phyloP scores from a whole-genome alignment of 1,284 basidiomycete species.

The Lignosus rhinocerotis region DNA sequence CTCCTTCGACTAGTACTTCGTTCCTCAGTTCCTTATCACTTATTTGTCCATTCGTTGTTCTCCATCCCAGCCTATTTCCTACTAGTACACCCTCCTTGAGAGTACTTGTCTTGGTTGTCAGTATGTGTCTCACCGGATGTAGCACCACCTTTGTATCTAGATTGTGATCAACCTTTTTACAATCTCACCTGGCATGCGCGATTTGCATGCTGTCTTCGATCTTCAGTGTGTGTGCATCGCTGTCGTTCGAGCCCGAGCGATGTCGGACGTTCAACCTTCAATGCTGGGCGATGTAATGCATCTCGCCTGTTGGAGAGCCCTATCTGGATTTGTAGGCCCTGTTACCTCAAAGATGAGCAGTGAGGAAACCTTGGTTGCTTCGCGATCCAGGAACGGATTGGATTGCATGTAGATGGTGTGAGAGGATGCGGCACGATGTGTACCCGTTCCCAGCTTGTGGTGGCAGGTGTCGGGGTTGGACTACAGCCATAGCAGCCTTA shows the following conservation, averaged over 20 bases:
- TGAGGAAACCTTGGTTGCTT: neutral
- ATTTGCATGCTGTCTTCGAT: neutral
- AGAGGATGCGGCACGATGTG: neutral
- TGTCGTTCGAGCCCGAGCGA: neutral
- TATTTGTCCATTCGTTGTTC: neutral
- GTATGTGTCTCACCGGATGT: constrained; percentile 10
- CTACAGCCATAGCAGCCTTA: neutral
- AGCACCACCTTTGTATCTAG: constrained; percentile 15
- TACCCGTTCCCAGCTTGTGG: neutral
- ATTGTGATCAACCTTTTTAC: neutral
- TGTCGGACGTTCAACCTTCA: neutral
- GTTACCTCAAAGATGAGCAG: neutral
- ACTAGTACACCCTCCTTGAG: constrained; percentile 5
- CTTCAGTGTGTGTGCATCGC: neutral
- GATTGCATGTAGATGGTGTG: neutral
- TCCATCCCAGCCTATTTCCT: neutral
- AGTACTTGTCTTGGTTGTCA: constrained; percentile 10
- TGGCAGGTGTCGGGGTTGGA: neutral
- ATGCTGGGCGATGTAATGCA: neutral
- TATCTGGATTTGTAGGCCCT: neutral
- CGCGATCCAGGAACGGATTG: neutral
- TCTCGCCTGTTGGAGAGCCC: neutral
- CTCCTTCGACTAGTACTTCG: neutral
- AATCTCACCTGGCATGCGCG: neutral
- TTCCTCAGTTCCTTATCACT: constrained; percentile 5